Base-by-base conservation (phyloP, 2,329 filamentous ascomycete species). In the Nothopassalora personata region DNA sequence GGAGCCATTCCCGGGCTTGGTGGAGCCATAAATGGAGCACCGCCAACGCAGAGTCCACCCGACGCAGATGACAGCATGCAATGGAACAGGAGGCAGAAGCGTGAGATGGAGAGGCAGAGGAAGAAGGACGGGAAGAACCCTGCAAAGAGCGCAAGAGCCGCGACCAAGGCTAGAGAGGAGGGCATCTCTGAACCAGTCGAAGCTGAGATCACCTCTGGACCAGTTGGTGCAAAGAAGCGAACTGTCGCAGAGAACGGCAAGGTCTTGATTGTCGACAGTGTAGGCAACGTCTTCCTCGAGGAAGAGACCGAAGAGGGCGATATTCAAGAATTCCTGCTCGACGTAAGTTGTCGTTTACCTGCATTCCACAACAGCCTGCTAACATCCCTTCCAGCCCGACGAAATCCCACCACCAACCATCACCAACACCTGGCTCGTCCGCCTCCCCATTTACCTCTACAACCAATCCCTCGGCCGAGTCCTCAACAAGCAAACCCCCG, bases 171-270 rank as follows among this genome's bases (percentile, higher is more conserved):
- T n/a, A 75, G 77, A 72, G 74, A 75, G 66, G 70, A 77, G 66
- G 72, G 77, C 57, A 69, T 79, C 69, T 67, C 87, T 81, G 69
- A 85, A 67, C 83, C 83, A 0, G 79, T 82, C 51, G 80, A 81
- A 53, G 77, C 75, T 63, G 76, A 77, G 63, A 71, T 76, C 69
- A 74, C 77, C 5, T 74, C 80, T 56, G 84, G 85, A 10, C 85
- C 90, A 1, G 83, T 86, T 39, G 91, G 92, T 19, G 81, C 88
- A 34, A 90, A 90, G 77, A 96, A 93, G 81, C 83, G 90, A 36
- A 90, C 97, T 15, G 85, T 92, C 28, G 93, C 92, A 2, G 89
- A 96, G 79, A 99, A 99, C 69, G 94, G 94, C 66, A 99, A 97
- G 79, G 82, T 96, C 0, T 80, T 99, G 39, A 87, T 99, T 57